A percentile compares a stretch with the other conserved stretches of the same genome.
Conservation (phyloP, 2,329 filamentous ascomycete genomes). For the Aureobasidium sp. region DNA sequence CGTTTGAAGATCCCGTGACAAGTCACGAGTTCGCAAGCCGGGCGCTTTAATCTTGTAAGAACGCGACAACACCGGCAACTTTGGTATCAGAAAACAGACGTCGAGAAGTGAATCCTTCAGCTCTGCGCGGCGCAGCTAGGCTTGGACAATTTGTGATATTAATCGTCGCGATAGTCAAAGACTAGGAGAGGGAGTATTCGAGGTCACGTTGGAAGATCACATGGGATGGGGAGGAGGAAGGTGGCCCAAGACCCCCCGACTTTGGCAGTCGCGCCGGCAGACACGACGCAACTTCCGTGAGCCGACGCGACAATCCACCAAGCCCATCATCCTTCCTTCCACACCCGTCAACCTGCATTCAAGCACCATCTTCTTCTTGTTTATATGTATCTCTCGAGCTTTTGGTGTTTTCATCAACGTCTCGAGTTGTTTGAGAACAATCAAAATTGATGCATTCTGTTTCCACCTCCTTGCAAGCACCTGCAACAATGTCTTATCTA, state of each 20-base stretch:
- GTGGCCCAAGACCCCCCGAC: neutral
- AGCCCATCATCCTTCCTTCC: neutral
- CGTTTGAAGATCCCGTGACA: constrained; percentile 11
- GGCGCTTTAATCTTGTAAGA: constrained; percentile 1
- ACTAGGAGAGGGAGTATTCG: neutral
- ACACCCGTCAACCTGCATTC: neutral
- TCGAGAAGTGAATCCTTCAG: neutral
- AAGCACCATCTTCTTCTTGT: neutral
- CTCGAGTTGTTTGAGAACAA: no score
- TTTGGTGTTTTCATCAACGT: neutral
- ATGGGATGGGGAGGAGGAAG: neutral
- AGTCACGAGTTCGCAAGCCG: constrained; percentile 10
- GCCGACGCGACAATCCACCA: neutral
- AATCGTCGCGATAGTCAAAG: constrained; percentile 1
- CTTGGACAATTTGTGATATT: neutral
- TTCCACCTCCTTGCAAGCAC: neutral
- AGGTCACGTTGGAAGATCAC: constrained; percentile 9
- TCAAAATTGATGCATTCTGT: neutral
- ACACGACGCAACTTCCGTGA: neutral
- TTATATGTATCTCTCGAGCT: neutral
- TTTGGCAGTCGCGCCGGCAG: neutral
- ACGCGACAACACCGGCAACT: neutral
- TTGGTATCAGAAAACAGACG: neutral
- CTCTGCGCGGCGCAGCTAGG: neutral
- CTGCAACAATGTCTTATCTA: constrained; percentile 1